Conservation (phyloP, 331 rosid species). For the Acacia pycnantha region DNA sequence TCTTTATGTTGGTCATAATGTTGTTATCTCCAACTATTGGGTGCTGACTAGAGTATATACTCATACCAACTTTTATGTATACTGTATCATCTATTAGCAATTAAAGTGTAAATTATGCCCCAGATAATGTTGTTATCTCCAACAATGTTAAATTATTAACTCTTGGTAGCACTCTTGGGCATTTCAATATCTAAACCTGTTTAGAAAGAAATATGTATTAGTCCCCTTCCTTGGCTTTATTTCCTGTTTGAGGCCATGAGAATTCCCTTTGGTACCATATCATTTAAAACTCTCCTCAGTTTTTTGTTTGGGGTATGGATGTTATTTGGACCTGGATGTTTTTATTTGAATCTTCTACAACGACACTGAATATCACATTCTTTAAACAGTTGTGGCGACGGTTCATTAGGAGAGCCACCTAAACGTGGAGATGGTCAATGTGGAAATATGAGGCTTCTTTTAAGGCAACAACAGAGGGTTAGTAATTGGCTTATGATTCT, state of each 20-base stretch:
- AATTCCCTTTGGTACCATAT: constrained; percentile 6
- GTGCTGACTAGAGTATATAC: background rate
- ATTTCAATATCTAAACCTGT: background rate
- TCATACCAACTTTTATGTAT: background rate
- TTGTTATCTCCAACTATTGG: background rate
- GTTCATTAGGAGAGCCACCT: constrained; percentile 83
- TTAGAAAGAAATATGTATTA: background rate
- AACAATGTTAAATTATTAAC: background rate
- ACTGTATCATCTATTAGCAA: background rate
- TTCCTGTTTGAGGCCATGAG: background rate
- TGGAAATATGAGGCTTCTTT: constrained; percentile 97
- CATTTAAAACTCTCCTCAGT: background rate
- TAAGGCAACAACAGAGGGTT: constrained; percentile 96
- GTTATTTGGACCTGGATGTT: constrained; percentile 23
- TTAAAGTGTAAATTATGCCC: background rate
- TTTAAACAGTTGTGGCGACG: constrained; percentile 84
- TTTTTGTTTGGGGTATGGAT: background rate
- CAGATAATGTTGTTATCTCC: no score
- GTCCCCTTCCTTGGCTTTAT: background rate
- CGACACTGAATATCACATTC: constrained; percentile 3
- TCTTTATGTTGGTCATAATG: constrained; percentile 17
- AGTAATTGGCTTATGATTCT: constrained; percentile 25
- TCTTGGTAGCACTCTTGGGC: background rate
- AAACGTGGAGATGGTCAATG: constrained; percentile 91
- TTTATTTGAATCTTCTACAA: background rate